Conservation (phyloP, 108 stramenopile species). For the Poteriospumella lacustris region DNA sequence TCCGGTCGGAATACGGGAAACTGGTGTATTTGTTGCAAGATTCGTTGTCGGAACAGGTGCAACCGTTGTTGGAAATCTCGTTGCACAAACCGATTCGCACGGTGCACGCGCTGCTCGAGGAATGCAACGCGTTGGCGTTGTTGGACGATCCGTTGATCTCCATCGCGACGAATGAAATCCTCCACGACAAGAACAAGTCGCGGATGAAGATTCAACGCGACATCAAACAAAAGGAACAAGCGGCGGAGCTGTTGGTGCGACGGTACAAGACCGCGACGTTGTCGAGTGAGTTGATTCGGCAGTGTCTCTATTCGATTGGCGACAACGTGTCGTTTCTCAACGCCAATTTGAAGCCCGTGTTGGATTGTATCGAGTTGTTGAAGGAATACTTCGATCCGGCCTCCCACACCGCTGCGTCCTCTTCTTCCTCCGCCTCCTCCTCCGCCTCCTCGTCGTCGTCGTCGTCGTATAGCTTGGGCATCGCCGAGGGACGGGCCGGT, state of each 20-base stretch:
- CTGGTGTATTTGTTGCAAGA: conserved; percentile 69
- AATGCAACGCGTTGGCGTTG: conserved; percentile 32
- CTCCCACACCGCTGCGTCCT: background rate
- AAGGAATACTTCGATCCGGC: conserved; percentile 52
- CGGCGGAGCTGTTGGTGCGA: conserved; percentile 52
- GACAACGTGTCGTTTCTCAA: conserved; percentile 79
- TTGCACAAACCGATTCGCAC: conserved; percentile 38
- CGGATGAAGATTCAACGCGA: conserved; percentile 57
- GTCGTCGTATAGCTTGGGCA: conserved; percentile 62
- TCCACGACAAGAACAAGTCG: conserved; percentile 53
- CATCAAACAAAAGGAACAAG: conserved; percentile 62
- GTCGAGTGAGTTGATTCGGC: conserved; percentile 60
- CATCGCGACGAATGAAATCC: conserved; percentile 65
- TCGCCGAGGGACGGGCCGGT: conserved; percentile 62
- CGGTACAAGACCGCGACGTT: conserved; percentile 42
- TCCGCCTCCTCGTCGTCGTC: too few relatives aligned
- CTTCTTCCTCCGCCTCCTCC: too few relatives aligned
- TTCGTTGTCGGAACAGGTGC: conserved; percentile 43
- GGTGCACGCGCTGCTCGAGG: conserved; percentile 42
- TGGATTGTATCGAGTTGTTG: conserved; percentile 63
- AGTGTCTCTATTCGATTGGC: conserved; percentile 67
- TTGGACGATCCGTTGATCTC: conserved; percentile 40
- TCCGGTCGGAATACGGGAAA: conserved; percentile 72
- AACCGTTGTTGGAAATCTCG: conserved; percentile 34
- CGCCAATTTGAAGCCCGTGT: conserved; percentile 72